phyloP scores from a whole-genome alignment of 805 yeast genomes.

The Candida andamanensis region DNA sequence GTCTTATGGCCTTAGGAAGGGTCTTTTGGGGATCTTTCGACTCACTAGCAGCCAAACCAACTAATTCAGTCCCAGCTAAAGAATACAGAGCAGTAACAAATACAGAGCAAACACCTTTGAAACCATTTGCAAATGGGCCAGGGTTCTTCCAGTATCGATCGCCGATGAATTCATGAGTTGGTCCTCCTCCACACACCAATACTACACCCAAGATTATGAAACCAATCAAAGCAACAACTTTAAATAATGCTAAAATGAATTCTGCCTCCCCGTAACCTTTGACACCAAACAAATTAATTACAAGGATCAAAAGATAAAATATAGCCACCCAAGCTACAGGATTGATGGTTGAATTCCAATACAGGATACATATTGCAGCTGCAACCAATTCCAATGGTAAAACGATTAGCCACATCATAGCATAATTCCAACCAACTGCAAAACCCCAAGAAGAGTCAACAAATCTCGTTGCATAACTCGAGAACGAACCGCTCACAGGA shows the following conservation, averaged over 20 bases:
- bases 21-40: constrained; percentile 34
- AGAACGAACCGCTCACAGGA: constrained; percentile 37
- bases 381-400: constrained; percentile 36
- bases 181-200: constrained; percentile 37
- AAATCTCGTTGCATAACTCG: constrained; percentile 34
- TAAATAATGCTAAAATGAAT: constrained; percentile 25
- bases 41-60: constrained; percentile 37
- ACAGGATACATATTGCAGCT: constrained; percentile 32
- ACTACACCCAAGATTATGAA: constrained; percentile 33
- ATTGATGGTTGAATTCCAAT: constrained; percentile 30
- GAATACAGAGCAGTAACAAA: constrained; percentile 35
- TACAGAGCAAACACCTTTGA: constrained; percentile 34
- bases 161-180: constrained; percentile 31
- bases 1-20: constrained; percentile 39
- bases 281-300: constrained; percentile 30
- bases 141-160: constrained; percentile 25
- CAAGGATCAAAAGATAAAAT: constrained; percentile 25
- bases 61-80: constrained; percentile 34
- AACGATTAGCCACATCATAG: constrained; percentile 34
- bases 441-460: constrained; percentile 37
- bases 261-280: constrained; percentile 37
- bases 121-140: constrained; percentile 34
- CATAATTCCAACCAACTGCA: constrained; percentile 37
- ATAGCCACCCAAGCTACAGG: constrained; percentile 35
- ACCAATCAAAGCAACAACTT: constrained; percentile 32